Evolutionary conservation across 345 rosid genomes (phyloP).

Genomic region (Carallia brachiata): DNA sequence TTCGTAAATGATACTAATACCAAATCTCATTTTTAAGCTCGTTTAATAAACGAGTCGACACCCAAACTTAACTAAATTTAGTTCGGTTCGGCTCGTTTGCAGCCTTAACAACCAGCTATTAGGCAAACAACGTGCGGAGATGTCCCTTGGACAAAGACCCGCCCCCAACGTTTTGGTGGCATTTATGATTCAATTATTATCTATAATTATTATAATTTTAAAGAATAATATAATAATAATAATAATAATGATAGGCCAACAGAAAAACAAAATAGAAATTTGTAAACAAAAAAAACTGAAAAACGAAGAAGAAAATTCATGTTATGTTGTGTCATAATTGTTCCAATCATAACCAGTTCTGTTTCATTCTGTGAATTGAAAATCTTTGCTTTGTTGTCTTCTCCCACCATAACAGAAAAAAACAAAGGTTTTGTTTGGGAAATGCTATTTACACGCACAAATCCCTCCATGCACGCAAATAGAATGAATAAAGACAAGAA

Average conservation of each 20-base stretch:
- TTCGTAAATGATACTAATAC: no score
- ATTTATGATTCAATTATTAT: constrained; percentile 4
- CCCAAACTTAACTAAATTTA: no score
- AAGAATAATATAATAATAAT: no score
- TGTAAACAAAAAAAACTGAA: no score
- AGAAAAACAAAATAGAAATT: neutral
- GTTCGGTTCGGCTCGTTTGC: no score
- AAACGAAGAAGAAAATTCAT: neutral
- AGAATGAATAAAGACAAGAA: no score
- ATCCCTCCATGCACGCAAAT: no score
- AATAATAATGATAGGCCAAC: neutral
- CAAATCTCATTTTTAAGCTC: no score
- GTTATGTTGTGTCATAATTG: neutral
- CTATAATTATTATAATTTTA: neutral
- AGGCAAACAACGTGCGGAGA: constrained; percentile 3
- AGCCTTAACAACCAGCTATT: no score
- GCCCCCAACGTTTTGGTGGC: neutral
- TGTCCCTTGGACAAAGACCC: neutral
- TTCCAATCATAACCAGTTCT: constrained; percentile 1
- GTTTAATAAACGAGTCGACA: no score
- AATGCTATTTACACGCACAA: no score
- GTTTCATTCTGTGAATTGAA: neutral
- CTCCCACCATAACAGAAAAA: neutral
- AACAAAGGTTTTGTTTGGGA: no score
- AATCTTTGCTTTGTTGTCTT: neutral